These are phyloP conservation scores for Penicillium sp. DNA, from an alignment of 2,329 filamentous ascomycete genomes.

Conservation along the genomic window DNA sequence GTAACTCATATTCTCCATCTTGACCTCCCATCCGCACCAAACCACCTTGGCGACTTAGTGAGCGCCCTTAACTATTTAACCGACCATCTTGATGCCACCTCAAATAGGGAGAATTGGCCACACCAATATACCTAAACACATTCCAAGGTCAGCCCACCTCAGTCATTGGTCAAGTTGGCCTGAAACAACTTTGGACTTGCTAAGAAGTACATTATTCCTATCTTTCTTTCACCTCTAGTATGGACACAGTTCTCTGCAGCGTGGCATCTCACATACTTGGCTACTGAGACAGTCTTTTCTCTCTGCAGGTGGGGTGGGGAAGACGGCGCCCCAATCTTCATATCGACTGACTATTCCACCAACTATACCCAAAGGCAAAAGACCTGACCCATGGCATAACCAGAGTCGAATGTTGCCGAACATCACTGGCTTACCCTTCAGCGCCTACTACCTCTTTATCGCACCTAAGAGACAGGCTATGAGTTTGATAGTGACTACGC, in stretches of 20 bases:
- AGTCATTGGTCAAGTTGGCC: not conserved
- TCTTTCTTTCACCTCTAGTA: too few relatives aligned
- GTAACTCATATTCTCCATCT: too few relatives aligned
- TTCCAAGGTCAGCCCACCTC: not conserved
- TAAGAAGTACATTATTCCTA: not conserved
- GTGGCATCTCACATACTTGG: not conserved
- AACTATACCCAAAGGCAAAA: not conserved
- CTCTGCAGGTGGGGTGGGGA: not conserved
- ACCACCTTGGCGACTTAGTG: too few relatives aligned
- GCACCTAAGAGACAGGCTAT: not conserved
- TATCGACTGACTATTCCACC: not conserved
- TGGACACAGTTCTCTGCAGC: not conserved
- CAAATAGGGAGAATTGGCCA: too few relatives aligned
- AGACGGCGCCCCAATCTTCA: not conserved
- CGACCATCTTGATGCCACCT: too few relatives aligned
- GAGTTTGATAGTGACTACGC: not conserved
- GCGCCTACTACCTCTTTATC: not conserved
- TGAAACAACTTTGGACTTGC: not conserved
- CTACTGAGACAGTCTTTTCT: not conserved
- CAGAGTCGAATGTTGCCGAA: not conserved
- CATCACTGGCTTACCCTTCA: not conserved
- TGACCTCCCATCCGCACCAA: too few relatives aligned
- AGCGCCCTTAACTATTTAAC: too few relatives aligned
- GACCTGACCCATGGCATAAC: not conserved
- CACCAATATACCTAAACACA: too few relatives aligned